These are phyloP conservation scores for Pueraria montana DNA, from an alignment of 306 rosid genomes.

Conservation along the genomic window DNA sequence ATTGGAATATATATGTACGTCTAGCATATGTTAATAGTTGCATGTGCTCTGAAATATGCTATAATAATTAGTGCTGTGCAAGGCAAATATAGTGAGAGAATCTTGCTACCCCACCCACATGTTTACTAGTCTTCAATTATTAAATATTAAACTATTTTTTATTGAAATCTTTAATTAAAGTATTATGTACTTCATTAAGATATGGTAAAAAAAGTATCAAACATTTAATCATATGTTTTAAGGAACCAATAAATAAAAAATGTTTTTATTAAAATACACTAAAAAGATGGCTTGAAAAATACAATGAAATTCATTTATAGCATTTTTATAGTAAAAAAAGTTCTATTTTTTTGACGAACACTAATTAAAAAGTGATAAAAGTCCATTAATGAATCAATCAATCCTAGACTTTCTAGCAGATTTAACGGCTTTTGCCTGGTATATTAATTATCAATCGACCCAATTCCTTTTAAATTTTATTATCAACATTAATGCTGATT, in stretches of 20 bases:
- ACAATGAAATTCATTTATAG: not conserved
- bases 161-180: not conserved
- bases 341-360: not conserved
- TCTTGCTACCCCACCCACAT: conserved; percentile 44
- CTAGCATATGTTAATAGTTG: conserved; percentile 17
- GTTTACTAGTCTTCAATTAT: not conserved
- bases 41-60: conserved; percentile 23
- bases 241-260: not conserved
- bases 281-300: not conserved
- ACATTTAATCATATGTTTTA: too few species aligned
- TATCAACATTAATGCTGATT: not conserved
- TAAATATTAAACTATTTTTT: not conserved
- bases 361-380: not conserved
- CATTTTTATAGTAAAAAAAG: not conserved
- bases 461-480: not conserved
- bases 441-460: not conserved
- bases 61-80: not conserved
- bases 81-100: conserved; percentile 39
- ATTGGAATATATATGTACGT: not conserved
- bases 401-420: not conserved
- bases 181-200: not conserved
- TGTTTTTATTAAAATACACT: not conserved
- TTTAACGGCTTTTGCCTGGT: not conserved
- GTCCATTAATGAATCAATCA: not conserved
- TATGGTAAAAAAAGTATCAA: not conserved